Evolutionary conservation across 805 yeast genomes (phyloP), one percentile per base, ranked within the genome.

Genomic region (Ogataea ganodermae): DNA sequence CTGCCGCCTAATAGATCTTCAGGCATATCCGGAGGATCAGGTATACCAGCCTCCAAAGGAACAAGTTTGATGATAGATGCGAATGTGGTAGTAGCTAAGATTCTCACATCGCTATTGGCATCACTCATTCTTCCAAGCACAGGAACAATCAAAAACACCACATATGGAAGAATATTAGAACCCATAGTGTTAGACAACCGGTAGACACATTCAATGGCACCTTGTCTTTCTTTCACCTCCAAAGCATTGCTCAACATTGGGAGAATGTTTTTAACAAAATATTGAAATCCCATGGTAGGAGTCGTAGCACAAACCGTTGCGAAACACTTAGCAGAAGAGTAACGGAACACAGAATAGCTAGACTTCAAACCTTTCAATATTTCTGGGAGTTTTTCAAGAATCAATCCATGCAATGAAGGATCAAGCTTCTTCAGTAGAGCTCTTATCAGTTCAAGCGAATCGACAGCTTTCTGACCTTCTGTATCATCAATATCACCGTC

Each of bases 101-200:
- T 76, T 59, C 99, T 80, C n/a, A 91, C 84, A 62, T 89, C 96
- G 44, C 76, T 77, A 61, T 92, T 89, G 1, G 96, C 75, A 66
- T 94, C 99, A 74, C 97, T 91, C 99, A 94, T 94, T 61, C 99
- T 79, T 37, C 99, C 99, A 57, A 94, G 73, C 3, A 94, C 89
- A 9, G 99, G 99, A 22, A 95, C 98, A 65, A 94, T 89, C 58
- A 94, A 77, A 65, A 94, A 94, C 30, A 94, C 96, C 40, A 94
- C 91, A 66, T 92, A 94, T 0, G 99, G 99, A 51, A 94, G 71
- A 46, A 95, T 89, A 50, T 80, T 86, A 6, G 88, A 73, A 1
- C 95, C 97, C 97, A 94, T 89, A 3, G 86, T 78, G 32, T 75
- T 74, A 2, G 96, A 81, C 39, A 94, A 72, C 61, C 94, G 97